Percentiles rank a stretch among this genome's conserved stretches.
Conservation (phyloP, 2,329 filamentous ascomycete genomes). For the Penicillium italicum region DNA sequence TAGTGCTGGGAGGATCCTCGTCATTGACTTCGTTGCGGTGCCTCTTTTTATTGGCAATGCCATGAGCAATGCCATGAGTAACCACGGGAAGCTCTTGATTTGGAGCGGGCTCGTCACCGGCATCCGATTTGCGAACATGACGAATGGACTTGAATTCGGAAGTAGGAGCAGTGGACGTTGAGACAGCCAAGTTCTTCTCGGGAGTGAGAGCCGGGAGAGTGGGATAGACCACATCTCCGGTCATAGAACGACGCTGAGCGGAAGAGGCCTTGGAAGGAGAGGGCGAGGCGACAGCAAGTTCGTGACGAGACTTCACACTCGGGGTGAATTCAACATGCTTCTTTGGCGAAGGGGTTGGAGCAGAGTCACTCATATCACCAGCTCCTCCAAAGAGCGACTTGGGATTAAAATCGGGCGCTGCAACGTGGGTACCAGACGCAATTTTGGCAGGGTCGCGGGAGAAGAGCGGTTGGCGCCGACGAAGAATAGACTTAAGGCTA, state of each 20-base stretch:
- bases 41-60: constrained; percentile 41
- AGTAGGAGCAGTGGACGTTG: constrained; percentile 11
- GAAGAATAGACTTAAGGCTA: constrained; percentile 62
- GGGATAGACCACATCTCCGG: constrained; percentile 36
- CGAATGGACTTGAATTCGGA: constrained; percentile 38
- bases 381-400: constrained; percentile 49
- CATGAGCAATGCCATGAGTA: constrained; percentile 40
- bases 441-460: constrained; percentile 58
- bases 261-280: constrained; percentile 41
- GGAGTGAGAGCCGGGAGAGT: constrained; percentile 39
- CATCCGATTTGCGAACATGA: constrained; percentile 37
- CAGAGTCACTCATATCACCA: constrained; percentile 26
- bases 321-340: constrained; percentile 82
- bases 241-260: constrained; percentile 18
- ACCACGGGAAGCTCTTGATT: constrained; percentile 36
- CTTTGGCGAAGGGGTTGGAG: constrained; percentile 66
- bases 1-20: constrained; percentile 15
- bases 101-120: constrained; percentile 11
- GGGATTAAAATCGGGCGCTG: constrained; percentile 41
- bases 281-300: constrained; percentile 37
- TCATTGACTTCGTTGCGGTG: constrained; percentile 34
- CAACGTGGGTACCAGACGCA: constrained; percentile 56
- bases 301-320: constrained; percentile 54
- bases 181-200: constrained; percentile 24
- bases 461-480: constrained; percentile 57